These are phyloP conservation scores for Bretschneidera sinensis DNA, from an alignment of 345 rosid species.

Conservation along the genomic window DNA sequence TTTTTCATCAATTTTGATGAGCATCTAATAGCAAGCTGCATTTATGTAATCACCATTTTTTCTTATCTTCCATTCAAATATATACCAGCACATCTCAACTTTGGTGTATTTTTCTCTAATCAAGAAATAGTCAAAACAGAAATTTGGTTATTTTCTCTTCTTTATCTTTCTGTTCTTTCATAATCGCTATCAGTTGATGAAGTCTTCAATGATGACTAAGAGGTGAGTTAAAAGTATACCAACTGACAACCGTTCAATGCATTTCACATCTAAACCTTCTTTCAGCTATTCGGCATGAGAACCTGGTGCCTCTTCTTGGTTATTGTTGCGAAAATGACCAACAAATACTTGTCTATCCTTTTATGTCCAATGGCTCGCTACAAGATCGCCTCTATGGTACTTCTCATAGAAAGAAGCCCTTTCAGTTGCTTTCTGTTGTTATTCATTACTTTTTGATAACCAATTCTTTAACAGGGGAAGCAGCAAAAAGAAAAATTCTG, in stretches of 20 bases:
- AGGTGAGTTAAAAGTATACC: too few relatives aligned
- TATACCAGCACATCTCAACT: too few relatives aligned
- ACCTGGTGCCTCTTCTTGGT: constrained; percentile 67
- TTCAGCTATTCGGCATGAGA: constrained; percentile 57
- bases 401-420: background rate
- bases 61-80: too few relatives aligned
- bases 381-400: constrained; percentile 73
- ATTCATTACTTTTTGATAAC: constrained; percentile 10
- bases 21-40: too few relatives aligned
- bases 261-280: constrained; percentile 57
- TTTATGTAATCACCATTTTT: too few relatives aligned
- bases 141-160: too few relatives aligned
- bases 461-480: constrained; percentile 45
- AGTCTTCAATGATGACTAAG: too few relatives aligned
- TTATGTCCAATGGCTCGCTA: constrained; percentile 71
- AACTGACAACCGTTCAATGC: constrained; percentile 8
- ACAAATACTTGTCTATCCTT: constrained; percentile 66
- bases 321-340: constrained; percentile 62
- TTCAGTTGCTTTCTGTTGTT: background rate
- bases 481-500: constrained; percentile 53
- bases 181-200: too few relatives aligned
- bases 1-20: too few relatives aligned
- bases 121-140: too few relatives aligned
- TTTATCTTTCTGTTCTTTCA: too few relatives aligned
- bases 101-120: too few relatives aligned